Evolutionary conservation across 768 basidiomycete species (phyloP).

Genomic region (Suillus occidentalis): DNA sequence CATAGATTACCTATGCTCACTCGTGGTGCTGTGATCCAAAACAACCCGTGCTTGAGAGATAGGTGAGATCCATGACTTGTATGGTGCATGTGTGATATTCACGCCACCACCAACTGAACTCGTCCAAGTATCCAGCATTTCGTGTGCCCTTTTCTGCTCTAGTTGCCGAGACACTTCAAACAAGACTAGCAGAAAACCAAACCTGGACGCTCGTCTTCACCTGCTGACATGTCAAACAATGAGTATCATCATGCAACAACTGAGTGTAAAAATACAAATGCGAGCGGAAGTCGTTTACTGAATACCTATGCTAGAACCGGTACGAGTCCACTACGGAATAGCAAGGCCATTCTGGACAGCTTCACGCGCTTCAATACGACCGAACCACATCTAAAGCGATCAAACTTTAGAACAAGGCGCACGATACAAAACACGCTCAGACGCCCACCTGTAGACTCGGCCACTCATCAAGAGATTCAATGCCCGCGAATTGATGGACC

Average conservation of each 20-base stretch:
- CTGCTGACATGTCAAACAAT: neutral
- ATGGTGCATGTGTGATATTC: neutral
- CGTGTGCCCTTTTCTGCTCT: neutral
- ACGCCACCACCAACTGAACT: neutral
- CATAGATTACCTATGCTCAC: neutral
- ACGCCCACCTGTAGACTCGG: slow-evolving; percentile 36
- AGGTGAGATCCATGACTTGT: neutral
- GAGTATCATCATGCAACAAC: neutral
- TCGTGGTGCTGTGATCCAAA: neutral
- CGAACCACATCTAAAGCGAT: neutral
- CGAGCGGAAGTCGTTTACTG: neutral
- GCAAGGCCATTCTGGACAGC: neutral
- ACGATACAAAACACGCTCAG: neutral
- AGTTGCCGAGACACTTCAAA: neutral
- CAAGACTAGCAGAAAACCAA: neutral
- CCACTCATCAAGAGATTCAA: slow-evolving; percentile 37
- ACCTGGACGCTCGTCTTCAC: neutral
- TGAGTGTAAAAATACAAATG: neutral
- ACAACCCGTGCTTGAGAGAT: neutral
- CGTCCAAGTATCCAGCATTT: neutral
- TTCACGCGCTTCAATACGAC: neutral
- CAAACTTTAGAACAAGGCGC: neutral
- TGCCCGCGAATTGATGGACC: slow-evolving; percentile 29
- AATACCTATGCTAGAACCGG: neutral
- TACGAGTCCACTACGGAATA: neutral